Evolutionary conservation across 2,329 filamentous ascomycete genomes (phyloP).

Genomic region (Claviceps pazoutovae): DNA sequence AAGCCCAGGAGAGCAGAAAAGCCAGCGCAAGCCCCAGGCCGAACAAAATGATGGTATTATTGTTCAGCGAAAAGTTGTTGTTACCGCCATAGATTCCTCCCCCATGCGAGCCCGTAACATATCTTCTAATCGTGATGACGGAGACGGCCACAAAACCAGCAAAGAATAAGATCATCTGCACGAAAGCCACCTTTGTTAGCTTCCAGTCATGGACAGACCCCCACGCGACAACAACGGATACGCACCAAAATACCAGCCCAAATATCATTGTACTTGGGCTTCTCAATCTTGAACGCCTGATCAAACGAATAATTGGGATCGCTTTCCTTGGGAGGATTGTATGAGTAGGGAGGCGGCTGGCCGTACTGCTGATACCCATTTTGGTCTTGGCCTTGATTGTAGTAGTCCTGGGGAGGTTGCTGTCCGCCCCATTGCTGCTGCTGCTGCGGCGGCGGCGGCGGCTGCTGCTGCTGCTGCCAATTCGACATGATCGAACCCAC

Average conservation of each 20-base stretch:
- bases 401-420: conserved; percentile 5
- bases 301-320: conserved; percentile 51
- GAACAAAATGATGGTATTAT: conserved; percentile 79
- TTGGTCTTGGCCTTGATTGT: conserved; percentile 10
- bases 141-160: conserved; percentile 65
- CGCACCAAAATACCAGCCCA: conserved; percentile 73
- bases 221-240: conserved; percentile 1
- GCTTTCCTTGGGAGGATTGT: conserved; percentile 22
- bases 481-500: conserved; percentile 2
- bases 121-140: conserved; percentile 61
- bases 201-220: not conserved
- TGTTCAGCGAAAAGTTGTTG: conserved; percentile 56
- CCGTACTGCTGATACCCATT: conserved; percentile 15
- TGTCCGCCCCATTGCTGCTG: conserved; percentile 3
- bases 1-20: conserved; percentile 59
- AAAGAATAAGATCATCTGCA: conserved; percentile 54
- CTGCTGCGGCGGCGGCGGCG: not conserved
- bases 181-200: not conserved
- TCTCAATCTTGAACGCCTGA: conserved; percentile 67
- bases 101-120: conserved; percentile 48
- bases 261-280: conserved; percentile 77
- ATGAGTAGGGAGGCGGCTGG: conserved; percentile 19
- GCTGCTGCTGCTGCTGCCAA: not conserved
- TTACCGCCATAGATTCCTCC: conserved; percentile 57
- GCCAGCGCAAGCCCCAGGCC: conserved; percentile 62